Base-by-base conservation (phyloP, 495 filamentous ascomycete species). In the Neurospora pannonica region DNA sequence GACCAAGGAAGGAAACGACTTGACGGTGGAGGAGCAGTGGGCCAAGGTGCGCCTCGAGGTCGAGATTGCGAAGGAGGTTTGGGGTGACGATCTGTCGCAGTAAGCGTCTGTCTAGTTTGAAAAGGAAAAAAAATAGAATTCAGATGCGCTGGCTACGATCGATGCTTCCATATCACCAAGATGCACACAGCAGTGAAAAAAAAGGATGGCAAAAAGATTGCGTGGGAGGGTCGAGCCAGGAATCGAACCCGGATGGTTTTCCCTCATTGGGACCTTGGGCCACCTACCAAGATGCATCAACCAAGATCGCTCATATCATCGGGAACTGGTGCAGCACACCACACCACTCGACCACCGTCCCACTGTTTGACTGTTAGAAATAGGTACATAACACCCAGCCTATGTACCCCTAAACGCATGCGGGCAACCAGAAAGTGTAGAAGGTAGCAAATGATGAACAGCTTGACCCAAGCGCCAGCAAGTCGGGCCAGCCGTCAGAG, bases 1-100 rank as follows among this genome's bases (percentile, higher is more conserved):
- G 34, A 90, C 90, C 73, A 85, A 85, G 72, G 89, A 88, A 78
- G 90, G 90, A 21, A 90, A 92, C 77, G 81, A 89, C 38, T 79
- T 91, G 39, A 86, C 82, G 21, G 84, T 87, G 75, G 89, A 91
- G 71, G 85, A 91, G 80, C 88, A 91, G 75, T 86, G 85, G 85
- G 84, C 83, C 24, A 86, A 86, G 81, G 75, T 86, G 21, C 75
- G 79, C 34, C 77, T 85, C 5, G 78, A 84, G 78, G 79, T 85
- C 0, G 85, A 85, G 38, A 85, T 86, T 46, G 85, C 85, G 2
- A 86, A 85, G 79, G 75, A 86, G 75, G 84, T 86, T 69, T 86
- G 85, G 85, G 84, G 84, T 2, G 81, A 80, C 0, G 85, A 86
- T 67, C 36, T 85, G 71, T 83, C 83, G 0, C 73, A 79, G 54